Conservation (phyloP, 495 filamentous ascomycete species). For the Neurospora cerealis region DNA sequence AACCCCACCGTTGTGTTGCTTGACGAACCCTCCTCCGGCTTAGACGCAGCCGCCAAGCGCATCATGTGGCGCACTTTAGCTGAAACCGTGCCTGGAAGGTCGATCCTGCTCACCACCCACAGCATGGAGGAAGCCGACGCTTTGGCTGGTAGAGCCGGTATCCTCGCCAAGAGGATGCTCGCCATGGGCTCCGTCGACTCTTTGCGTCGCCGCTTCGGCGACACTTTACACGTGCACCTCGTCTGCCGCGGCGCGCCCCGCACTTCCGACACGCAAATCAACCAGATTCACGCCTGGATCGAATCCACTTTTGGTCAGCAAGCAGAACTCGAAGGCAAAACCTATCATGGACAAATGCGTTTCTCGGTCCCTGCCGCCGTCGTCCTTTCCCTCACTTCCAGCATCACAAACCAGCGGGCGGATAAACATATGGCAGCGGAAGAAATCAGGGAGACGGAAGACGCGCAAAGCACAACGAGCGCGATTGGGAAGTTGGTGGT, state of each 20-base stretch:
- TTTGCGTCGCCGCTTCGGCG: slow-evolving; percentile 50
- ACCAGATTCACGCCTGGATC: slow-evolving; percentile 53
- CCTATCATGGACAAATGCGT: slow-evolving; percentile 72
- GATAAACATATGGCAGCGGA: slow-evolving; percentile 9
- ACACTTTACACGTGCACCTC: slow-evolving; percentile 56
- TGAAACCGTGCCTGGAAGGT: slow-evolving; percentile 46
- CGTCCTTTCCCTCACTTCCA: slow-evolving; percentile 1
- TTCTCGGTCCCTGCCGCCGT: slow-evolving; percentile 54
- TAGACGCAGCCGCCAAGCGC: slow-evolving; percentile 65
- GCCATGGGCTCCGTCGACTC: slow-evolving; percentile 55
- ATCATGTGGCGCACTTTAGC: slow-evolving; percentile 66
- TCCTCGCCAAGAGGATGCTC: slow-evolving; percentile 62
- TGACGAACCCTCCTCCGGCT: slow-evolving; percentile 59
- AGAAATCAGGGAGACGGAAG: slow-evolving; percentile 13
- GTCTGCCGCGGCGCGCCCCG: slow-evolving; percentile 65
- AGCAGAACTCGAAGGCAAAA: slow-evolving; percentile 57
- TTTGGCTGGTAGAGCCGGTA: slow-evolving; percentile 58
- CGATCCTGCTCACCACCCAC: slow-evolving; percentile 66
- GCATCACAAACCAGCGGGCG: not conserved
- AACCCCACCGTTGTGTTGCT: slow-evolving; percentile 63
- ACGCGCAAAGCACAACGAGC: slow-evolving; percentile 3
- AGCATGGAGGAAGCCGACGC: slow-evolving; percentile 75
- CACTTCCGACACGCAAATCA: slow-evolving; percentile 56
- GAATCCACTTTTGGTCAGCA: slow-evolving; percentile 43
- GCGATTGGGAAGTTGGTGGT: slow-evolving; percentile 56